phyloP scores from a whole-genome alignment of 139 green algal genomes.

The Deuterostichococcus epilithicus region DNA sequence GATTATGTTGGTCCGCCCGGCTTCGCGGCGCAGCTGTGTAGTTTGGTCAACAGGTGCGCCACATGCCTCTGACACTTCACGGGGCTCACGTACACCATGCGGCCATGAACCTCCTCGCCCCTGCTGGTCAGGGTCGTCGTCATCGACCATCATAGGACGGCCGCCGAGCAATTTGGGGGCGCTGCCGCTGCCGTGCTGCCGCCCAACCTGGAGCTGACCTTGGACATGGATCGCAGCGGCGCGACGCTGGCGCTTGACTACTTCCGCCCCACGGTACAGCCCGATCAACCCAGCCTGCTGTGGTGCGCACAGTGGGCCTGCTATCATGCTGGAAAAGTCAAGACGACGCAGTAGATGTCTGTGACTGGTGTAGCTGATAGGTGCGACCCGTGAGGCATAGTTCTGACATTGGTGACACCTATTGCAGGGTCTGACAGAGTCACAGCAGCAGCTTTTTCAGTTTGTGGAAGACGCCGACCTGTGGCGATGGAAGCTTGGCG shows the following conservation, averaged over 20 bases:
- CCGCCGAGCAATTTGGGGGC: slow-evolving; percentile 34
- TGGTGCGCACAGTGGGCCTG: background rate
- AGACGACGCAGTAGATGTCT: too few species aligned
- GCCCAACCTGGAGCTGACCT: slow-evolving; percentile 29
- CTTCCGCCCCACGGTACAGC: slow-evolving; percentile 35
- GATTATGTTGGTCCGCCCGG: slow-evolving; percentile 46
- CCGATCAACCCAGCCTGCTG: background rate
- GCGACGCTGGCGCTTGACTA: slow-evolving; percentile 53
- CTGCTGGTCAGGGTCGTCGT: slow-evolving; percentile 31
- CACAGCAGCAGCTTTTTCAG: slow-evolving; percentile 22
- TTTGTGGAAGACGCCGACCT: slow-evolving; percentile 65
- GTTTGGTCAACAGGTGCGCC: background rate
- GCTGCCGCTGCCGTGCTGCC: background rate
- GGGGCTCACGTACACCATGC: too few species aligned
- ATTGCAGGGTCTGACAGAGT: slow-evolving; percentile 11
- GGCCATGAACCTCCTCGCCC: too few species aligned
- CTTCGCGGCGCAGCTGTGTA: slow-evolving; percentile 30
- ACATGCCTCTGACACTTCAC: too few species aligned
- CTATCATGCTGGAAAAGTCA: too few species aligned
- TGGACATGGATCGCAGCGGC: slow-evolving; percentile 61
- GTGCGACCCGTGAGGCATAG: too few species aligned
- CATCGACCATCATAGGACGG: slow-evolving; percentile 71
- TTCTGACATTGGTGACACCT: too few species aligned
- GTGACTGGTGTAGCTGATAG: too few species aligned
- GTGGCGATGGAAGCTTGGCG: slow-evolving; percentile 50